Base-by-base conservation (phyloP, 495 filamentous ascomycete species). In the Penicillium maclennaniae region DNA sequence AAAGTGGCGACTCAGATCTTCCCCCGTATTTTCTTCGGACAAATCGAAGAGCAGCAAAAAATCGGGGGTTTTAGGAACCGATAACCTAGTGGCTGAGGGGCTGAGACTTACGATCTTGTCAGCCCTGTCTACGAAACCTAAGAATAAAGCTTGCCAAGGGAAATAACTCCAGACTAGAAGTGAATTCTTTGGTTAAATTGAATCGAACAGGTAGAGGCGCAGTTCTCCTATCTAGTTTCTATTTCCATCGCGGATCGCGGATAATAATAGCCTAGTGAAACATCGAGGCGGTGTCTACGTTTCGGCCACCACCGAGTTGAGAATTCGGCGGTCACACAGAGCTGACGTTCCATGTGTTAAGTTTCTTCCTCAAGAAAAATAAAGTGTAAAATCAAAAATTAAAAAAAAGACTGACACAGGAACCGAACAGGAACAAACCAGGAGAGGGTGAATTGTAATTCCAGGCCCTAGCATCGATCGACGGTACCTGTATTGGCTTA, bases 1-100 rank as follows among this genome's bases (percentile, higher is more conserved):
- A 56, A 57, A 64, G 55, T 55, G 61, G 61, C 58, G 49, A 58
- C 51, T 4, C 25, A 51, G 49, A 45, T 43, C 47, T 37, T 57
- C 50, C 56, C 57, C 57, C 51, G 51, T 56, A 44, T 61, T 60
- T 59, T 58, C 47, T 44, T 45, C 45, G 53, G 56, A 55, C 62
- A 66, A 70, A 67, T 69, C 56, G 57, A 37, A 56, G 48, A 45
- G 36, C 21, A 50, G 53, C 45, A 28, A 60, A 52, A 53, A 55
- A 54, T 72, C 71, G 69, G 71, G 59, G 61, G 55, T 59, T 70
- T 70, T 66, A 74, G 71, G 71, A 62, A 67, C 60, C 31, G 31
- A 15, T 9, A n/a, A 47, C 10, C 55, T 45, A 57, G 60, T 71
- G 65, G 63, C 65, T 63, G 57, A 40, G 47, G 49, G 21, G 40